phyloP scores from a whole-genome alignment of 768 basidiomycete genomes.

The Agaricus sinodeliciosus region DNA sequence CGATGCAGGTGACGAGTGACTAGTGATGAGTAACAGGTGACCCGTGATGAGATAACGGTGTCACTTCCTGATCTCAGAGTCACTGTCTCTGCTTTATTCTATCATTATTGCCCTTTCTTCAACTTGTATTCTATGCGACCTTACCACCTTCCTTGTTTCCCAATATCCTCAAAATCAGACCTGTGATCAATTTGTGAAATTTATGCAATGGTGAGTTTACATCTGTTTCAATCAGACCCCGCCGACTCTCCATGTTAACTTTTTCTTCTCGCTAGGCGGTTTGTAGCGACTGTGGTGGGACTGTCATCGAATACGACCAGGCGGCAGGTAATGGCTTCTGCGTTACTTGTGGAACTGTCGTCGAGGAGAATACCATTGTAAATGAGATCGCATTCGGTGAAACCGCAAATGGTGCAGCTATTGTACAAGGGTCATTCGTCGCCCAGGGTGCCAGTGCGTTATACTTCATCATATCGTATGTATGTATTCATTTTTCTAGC shows the following conservation, averaged over 20 bases:
- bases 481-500: conserved; percentile 34
- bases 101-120: conserved; percentile 14
- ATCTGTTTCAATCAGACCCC: not conserved
- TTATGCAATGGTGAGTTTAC: not conserved
- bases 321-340: conserved; percentile 85
- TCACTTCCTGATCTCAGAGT: conserved; percentile 7
- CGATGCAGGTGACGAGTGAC: too few species aligned
- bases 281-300: conserved; percentile 75
- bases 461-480: not conserved
- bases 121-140: not conserved
- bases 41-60: conserved; percentile 3
- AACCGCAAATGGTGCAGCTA: conserved; percentile 83
- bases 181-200: not conserved
- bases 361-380: conserved; percentile 91
- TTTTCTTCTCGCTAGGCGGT: conserved; percentile 34
- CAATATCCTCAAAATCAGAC: not conserved
- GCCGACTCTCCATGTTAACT: not conserved
- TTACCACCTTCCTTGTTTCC: not conserved
- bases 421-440: conserved; percentile 93
- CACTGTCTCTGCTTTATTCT: conserved; percentile 10
- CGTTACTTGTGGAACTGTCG: conserved; percentile 78
- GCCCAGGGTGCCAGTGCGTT: conserved; percentile 84
- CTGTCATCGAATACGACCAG: conserved; percentile 79
- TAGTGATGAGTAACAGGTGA: not conserved
- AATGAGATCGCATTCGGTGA: conserved; percentile 96